Base-by-base conservation (phyloP, 768 basidiomycete species). In the Collybiopsis luxurians region DNA sequence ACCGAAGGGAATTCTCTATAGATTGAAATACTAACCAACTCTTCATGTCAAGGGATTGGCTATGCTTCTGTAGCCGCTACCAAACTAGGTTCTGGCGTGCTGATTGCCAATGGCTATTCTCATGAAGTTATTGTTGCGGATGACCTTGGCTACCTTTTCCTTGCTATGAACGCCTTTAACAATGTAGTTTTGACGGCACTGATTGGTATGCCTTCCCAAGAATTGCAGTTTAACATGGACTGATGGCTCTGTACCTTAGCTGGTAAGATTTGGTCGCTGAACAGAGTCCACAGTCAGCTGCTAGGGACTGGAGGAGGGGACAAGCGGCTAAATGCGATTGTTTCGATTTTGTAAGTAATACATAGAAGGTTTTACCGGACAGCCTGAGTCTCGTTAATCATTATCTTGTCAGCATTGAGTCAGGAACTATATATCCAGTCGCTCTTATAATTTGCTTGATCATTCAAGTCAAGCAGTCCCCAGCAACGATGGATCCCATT, bases 371-470 rank as follows among this genome's bases (percentile, higher is more conserved):
- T n/a, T n/a, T n/a, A n/a, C n/a, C n/a, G n/a, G n/a, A n/a, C n/a
- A n/a, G n/a, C n/a, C n/a, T n/a, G n/a, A n/a, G n/a, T n/a, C n/a
- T n/a, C n/a, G n/a, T 34, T 34, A 5, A 5, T 34, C 31, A 34
- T 34, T 5, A 13, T 13, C 13, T 13, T 34, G 31, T 6, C 31
- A 34, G 31, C 13, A 13, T 34, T 13, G 40, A 54, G 36, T 54
- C 53, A 17, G 53, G 53, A n/a, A 30, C 31, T 1, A 17, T 54
- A n/a, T 54, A 54, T 10, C 53, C 53, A n/a, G 36, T 54, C 27
- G 53, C 53, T 42, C 53, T 54, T 27, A 30, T 54, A 10, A 54
- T 54, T 28, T 54, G 53, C 23, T 27, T 54, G 9, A 34, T 42
- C 23, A 45, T 54, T 17, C 53, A 54, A 54, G 39, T 45, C 15